A percentile compares a stretch with the other conserved stretches of the same genome.
Evolutionary conservation across 139 green algal genomes (phyloP).

Genomic region (Helicosporidium sp.): DNA sequence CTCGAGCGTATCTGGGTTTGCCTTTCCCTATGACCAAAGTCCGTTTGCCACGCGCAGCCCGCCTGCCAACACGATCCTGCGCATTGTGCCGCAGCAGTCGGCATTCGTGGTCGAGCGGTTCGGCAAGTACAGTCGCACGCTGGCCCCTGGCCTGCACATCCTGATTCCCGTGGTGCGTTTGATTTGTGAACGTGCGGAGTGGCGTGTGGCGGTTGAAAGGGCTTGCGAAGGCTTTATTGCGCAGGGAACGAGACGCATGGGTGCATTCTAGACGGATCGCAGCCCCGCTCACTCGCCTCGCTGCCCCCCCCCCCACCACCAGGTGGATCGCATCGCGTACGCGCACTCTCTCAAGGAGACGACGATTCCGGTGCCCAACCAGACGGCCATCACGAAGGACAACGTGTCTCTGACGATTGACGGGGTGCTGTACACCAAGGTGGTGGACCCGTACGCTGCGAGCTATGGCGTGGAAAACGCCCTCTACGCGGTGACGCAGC

Average conservation of each 20-base stretch:
- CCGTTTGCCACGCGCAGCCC: constrained; percentile 12
- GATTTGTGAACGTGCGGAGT: too few species aligned
- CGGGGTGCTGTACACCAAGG: constrained; percentile 86
- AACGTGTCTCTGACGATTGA: constrained; percentile 95
- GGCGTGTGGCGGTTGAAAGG: too few species aligned
- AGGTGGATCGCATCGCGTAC: constrained; percentile 68
- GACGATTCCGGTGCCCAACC: constrained; percentile 62
- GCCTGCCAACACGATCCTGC: constrained; percentile 24
- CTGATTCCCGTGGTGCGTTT: constrained; percentile 64
- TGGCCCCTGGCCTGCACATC: constrained; percentile 75
- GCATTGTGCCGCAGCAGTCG: constrained; percentile 74
- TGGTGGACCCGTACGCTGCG: constrained; percentile 68
- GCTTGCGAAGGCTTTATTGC: too few species aligned
- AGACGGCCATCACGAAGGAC: constrained; percentile 88
- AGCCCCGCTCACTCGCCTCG: too few species aligned
- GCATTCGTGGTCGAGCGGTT: constrained; percentile 61
- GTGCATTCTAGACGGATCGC: too few species aligned
- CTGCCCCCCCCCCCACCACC: background rate
- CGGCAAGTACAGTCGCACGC: constrained; percentile 59
- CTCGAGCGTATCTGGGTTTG: too few species aligned
- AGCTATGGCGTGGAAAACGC: constrained; percentile 86
- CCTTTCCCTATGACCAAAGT: background rate
- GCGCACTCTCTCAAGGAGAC: constrained; percentile 73
- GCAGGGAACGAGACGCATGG: too few species aligned
- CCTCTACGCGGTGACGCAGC: constrained; percentile 75